Evolutionary conservation across 2,329 filamentous ascomycete genomes (phyloP).

Genomic region (Penicillium sp.): DNA sequence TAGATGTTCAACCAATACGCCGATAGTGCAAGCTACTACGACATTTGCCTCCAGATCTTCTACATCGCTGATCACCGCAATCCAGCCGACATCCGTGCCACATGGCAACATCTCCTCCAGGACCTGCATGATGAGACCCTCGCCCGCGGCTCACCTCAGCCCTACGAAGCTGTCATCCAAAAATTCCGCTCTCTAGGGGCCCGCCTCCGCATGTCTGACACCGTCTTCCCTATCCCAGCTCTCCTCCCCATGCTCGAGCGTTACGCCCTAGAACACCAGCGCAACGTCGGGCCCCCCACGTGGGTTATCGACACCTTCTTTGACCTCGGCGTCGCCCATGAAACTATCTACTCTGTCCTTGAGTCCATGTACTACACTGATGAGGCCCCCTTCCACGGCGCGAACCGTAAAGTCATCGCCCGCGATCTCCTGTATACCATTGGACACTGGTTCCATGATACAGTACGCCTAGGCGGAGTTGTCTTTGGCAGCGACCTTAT

Average conservation of each 20-base stretch:
- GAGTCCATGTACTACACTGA: constrained; percentile 72
- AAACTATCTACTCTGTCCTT: constrained; percentile 65
- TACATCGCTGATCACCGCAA: constrained; percentile 91
- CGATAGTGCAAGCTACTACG: constrained; percentile 89
- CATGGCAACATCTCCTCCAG: constrained; percentile 83
- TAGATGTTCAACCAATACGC: constrained; percentile 93
- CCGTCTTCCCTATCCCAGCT: constrained; percentile 58
- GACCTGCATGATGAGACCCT: constrained; percentile 66
- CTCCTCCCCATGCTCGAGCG: constrained; percentile 62
- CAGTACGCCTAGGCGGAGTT: constrained; percentile 57
- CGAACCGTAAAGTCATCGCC: constrained; percentile 61
- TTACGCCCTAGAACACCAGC: constrained; percentile 57
- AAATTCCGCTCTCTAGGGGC: constrained; percentile 62
- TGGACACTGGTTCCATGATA: constrained; percentile 64
- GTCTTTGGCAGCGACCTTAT: constrained; percentile 67
- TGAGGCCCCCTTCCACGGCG: constrained; percentile 66
- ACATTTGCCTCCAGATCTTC: constrained; percentile 91
- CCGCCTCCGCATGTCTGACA: constrained; percentile 61
- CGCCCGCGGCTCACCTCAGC: constrained; percentile 46
- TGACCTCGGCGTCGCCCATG: constrained; percentile 64
- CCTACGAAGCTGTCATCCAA: constrained; percentile 56
- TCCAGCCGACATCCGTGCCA: constrained; percentile 78
- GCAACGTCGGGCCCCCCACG: constrained; percentile 52
- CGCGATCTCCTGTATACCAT: constrained; percentile 67
- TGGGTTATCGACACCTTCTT: constrained; percentile 72